These are phyloP conservation scores for Themeda triandra DNA, from an alignment of 176 grass and related monocot species.

Conservation along the genomic window DNA sequence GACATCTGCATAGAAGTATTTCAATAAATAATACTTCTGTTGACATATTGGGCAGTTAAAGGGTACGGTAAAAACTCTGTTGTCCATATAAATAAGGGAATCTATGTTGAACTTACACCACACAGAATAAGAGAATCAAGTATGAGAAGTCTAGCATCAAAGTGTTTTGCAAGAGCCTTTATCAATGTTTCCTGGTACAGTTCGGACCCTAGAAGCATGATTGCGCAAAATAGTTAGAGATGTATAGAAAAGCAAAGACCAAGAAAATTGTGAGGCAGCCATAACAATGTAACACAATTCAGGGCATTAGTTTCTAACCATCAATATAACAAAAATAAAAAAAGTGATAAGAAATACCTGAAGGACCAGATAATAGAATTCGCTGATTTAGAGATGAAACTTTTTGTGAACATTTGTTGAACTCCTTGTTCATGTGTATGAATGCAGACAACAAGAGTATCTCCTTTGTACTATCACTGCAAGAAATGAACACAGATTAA, in stretches of 20 bases:
- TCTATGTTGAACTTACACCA: slow-evolving; percentile 44
- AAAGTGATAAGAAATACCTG: slow-evolving; percentile 26
- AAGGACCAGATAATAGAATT: slow-evolving; percentile 71
- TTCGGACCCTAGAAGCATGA: slow-evolving; percentile 51
- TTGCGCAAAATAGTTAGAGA: slow-evolving; percentile 15
- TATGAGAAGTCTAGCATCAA: slow-evolving; percentile 56
- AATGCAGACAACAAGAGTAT: slow-evolving; percentile 50
- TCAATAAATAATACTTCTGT: not conserved
- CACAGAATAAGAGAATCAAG: slow-evolving; percentile 63
- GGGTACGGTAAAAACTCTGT: not conserved
- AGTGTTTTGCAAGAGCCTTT: slow-evolving; percentile 81
- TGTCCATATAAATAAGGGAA: not conserved
- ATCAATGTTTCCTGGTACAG: slow-evolving; percentile 72
- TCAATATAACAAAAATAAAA: not conserved
- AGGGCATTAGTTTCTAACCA: no score
- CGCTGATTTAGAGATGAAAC: slow-evolving; percentile 62
- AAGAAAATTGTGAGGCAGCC: slow-evolving; percentile 10
- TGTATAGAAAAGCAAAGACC: not conserved
- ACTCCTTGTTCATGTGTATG: slow-evolving; percentile 53
- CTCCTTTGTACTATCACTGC: slow-evolving; percentile 65
- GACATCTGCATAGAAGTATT: slow-evolving; percentile 23
- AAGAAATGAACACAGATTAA: slow-evolving; percentile 20
- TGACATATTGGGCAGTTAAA: slow-evolving; percentile 1
- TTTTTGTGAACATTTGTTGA: slow-evolving; percentile 21
- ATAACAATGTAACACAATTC: not conserved